Evolutionary conservation across 768 basidiomycete genomes (phyloP).

Genomic region (Ramaria rubella): DNA sequence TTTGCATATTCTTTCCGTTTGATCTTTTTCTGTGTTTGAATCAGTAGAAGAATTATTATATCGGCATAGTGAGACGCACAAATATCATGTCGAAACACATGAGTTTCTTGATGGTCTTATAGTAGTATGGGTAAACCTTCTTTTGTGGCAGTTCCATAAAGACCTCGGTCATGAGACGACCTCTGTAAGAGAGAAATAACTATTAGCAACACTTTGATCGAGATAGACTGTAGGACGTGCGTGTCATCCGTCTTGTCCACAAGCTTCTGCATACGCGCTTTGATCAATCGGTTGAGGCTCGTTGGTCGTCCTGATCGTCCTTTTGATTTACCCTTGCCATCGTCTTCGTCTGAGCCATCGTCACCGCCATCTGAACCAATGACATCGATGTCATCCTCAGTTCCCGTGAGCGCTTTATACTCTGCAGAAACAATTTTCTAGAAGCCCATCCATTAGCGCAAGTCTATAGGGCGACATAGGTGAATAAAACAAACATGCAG

Average conservation of each 20-base stretch:
- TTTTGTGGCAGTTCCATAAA: slow-evolving; percentile 83
- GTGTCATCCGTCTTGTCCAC: slow-evolving; percentile 63
- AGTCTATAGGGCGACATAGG: background rate
- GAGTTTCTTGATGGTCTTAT: slow-evolving; percentile 70
- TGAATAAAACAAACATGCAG: slow-evolving; percentile 51
- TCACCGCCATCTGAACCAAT: slow-evolving; percentile 35
- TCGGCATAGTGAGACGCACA: slow-evolving; percentile 36
- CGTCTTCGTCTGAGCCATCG: slow-evolving; percentile 30
- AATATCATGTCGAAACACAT: slow-evolving; percentile 73
- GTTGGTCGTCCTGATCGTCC: slow-evolving; percentile 28
- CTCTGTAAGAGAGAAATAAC: slow-evolving; percentile 34
- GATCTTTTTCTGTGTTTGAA: slow-evolving; percentile 56
- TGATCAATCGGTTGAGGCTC: slow-evolving; percentile 61
- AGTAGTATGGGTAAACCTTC: slow-evolving; percentile 75
- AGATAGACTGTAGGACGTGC: slow-evolving; percentile 35
- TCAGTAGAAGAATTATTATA: background rate
- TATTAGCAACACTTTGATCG: slow-evolving; percentile 5
- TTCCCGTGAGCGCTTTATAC: slow-evolving; percentile 40
- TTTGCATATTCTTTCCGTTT: slow-evolving; percentile 72
- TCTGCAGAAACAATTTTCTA: slow-evolving; percentile 46
- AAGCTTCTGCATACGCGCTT: slow-evolving; percentile 63
- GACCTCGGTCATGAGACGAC: slow-evolving; percentile 57
- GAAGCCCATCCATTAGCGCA: background rate
- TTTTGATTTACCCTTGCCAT: slow-evolving; percentile 45
- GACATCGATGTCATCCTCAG: slow-evolving; percentile 30